These are phyloP conservation scores for Zancudomyces culisetae DNA, from an alignment of 371 early-diverging fungal genomes.

Conservation along the genomic window DNA sequence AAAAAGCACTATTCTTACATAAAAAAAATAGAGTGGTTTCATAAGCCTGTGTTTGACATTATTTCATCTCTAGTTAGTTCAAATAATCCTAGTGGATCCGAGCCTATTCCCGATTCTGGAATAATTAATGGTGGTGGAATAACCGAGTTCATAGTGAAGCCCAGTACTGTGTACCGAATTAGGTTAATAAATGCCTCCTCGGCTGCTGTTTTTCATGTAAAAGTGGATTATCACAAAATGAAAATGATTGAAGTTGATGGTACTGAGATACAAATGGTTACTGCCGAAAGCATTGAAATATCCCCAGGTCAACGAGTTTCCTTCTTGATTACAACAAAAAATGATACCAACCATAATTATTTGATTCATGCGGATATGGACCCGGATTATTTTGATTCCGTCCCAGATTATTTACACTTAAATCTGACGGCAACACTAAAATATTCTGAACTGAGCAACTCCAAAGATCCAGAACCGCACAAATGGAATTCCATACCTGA, in stretches of 20 bases:
- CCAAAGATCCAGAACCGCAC: neutral
- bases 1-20: neutral
- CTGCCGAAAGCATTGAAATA: slow-evolving; percentile 32
- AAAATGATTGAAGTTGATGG: slow-evolving; percentile 70
- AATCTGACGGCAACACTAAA: slow-evolving; percentile 17
- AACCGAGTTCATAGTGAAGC: slow-evolving; percentile 23
- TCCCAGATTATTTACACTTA: slow-evolving; percentile 31
- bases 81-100: slow-evolving; percentile 21
- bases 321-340: slow-evolving; percentile 58
- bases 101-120: slow-evolving; percentile 16
- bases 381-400: slow-evolving; percentile 45
- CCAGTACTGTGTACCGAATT: slow-evolving; percentile 72
- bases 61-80: slow-evolving; percentile 14
- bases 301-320: slow-evolving; percentile 50
- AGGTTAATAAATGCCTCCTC: slow-evolving; percentile 60
- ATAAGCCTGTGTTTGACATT: slow-evolving; percentile 22
- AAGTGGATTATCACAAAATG: slow-evolving; percentile 57
- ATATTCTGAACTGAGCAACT: slow-evolving; percentile 4
- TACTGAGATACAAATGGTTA: slow-evolving; percentile 6
- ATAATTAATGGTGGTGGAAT: slow-evolving; percentile 7
- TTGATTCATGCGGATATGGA: slow-evolving; percentile 54
- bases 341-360: slow-evolving; percentile 42
- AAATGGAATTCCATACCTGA: slow-evolving; percentile 17
- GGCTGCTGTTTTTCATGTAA: slow-evolving; percentile 49
- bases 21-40: slow-evolving; percentile 23